Evolutionary conservation across 2,329 filamentous ascomycete species (phyloP), one percentile per base, ranked within the genome.

Genomic region (Aspergillus sp.): DNA sequence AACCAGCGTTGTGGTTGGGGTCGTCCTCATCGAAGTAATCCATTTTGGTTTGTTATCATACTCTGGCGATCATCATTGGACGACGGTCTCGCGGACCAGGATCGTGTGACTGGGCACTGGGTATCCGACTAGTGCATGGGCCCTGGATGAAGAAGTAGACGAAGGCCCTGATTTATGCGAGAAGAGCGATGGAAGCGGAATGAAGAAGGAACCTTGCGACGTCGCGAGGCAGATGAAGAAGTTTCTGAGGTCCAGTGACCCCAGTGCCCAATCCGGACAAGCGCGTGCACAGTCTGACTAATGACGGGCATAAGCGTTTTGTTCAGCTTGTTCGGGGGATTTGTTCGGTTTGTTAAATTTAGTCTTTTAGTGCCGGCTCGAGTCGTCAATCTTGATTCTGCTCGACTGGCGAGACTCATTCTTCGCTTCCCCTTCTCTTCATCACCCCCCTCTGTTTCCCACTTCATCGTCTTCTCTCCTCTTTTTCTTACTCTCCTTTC

Each of bases 251-350:
- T 62, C 62, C 60, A 62, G 62, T 61, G 64, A 66, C 58, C 54
- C 37, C 19, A 33, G 17, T 44, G 35, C 51, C 40, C 35, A 17
- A 50, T 65, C 62, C 62, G 62, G 62, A 61, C 59, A 69, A 66
- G 64, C 63, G 62, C 19, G 21, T 47, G 44, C 45, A 46, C 33
- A 46, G 6, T 9, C 12, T 48, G 46, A 48, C 46, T 48, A 48
- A 48, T 12, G 39, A 33, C 14, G 15, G 44, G 35, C 50, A 25
- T 52, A 46, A 45, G 58, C 47, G 33, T 48, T 57, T 60, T 55
- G 47, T 59, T 56, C 54, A 49, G 58, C 6, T n/a, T n/a, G 35
- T 37, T 31, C 27, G 27, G 27, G 27, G 9, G 9, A 31, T 31
- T 31, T 31, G 27, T 31, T 31, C 27, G 27, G 27, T 31, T 31